phyloP scores from a whole-genome alignment of 148 eudicot species.

The Spergularia marina region DNA sequence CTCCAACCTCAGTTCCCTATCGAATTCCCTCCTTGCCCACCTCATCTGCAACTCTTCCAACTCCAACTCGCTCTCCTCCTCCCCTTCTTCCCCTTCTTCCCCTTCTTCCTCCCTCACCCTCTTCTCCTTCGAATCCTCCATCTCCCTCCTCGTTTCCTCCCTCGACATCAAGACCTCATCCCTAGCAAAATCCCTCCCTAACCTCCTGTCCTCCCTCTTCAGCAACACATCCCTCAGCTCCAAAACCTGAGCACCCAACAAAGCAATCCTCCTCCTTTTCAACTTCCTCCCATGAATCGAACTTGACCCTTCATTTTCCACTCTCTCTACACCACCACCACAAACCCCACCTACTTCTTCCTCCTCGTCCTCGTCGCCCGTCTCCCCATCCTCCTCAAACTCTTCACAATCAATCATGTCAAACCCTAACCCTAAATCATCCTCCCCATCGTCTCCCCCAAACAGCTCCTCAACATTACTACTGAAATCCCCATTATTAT shows the following conservation, averaged over 20 bases:
- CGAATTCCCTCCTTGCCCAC: constrained; percentile 55
- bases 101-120: constrained; percentile 23
- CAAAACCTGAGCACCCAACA: constrained; percentile 52
- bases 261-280: constrained; percentile 46
- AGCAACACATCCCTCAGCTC: constrained; percentile 54
- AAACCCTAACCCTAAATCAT: constrained; percentile 40
- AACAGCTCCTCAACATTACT: constrained; percentile 27
- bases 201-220: constrained; percentile 64
- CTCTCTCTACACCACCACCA: constrained; percentile 28
- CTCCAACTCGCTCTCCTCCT: constrained; percentile 44
- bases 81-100: constrained; percentile 41
- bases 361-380: constrained; percentile 30
- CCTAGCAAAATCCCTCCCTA: constrained; percentile 51
- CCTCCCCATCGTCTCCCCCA: constrained; percentile 39
- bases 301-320: constrained; percentile 15
- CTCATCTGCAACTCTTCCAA: constrained; percentile 52
- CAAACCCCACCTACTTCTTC: constrained; percentile 28
- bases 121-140: constrained; percentile 38
- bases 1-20: constrained; percentile 43
- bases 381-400: constrained; percentile 36
- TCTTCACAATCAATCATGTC: constrained; percentile 45
- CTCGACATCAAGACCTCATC: constrained; percentile 42
- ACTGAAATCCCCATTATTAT: constrained; percentile 22
- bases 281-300: constrained; percentile 29
- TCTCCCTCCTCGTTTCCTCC: constrained; percentile 35